phyloP scores from a whole-genome alignment of 2,329 filamentous ascomycete species.

The Polytolypa hystricis region DNA sequence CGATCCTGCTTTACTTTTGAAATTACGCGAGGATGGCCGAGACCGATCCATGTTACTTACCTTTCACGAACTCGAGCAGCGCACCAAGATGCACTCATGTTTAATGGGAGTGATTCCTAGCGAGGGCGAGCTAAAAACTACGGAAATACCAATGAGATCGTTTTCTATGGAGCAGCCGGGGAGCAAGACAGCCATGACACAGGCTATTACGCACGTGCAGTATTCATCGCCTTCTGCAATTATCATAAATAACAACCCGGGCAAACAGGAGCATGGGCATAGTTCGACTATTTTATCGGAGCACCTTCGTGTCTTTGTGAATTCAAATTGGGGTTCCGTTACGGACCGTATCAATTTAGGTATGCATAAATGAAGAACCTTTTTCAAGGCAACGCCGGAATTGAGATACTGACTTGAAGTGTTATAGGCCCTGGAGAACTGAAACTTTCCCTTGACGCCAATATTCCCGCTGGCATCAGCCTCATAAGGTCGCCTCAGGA shows the following conservation, averaged over 20 bases:
- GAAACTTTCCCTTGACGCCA: constrained; percentile 53
- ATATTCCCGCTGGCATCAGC: constrained; percentile 50
- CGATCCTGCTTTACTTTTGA: constrained; percentile 57
- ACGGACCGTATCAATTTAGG: constrained; percentile 74
- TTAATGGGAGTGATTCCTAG: constrained; percentile 61
- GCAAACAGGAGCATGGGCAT: constrained; percentile 43
- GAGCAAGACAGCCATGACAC: constrained; percentile 19
- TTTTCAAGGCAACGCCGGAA: neutral
- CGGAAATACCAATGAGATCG: constrained; percentile 55
- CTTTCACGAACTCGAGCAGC: constrained; percentile 62
- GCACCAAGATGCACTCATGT: constrained; percentile 59
- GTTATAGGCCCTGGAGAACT: constrained; percentile 59
- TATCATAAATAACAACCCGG: constrained; percentile 60
- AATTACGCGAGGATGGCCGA: constrained; percentile 54
- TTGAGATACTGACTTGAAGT: constrained; percentile 13
- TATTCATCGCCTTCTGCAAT: constrained; percentile 28
- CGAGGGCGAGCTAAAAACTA: constrained; percentile 57
- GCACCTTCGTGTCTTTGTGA: constrained; percentile 60
- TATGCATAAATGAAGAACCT: constrained; percentile 18
- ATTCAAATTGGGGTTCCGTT: constrained; percentile 64
- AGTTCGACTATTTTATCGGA: constrained; percentile 65
- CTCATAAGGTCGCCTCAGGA: constrained; percentile 62
- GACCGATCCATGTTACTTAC: constrained; percentile 65
- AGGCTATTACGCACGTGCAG: constrained; percentile 23
- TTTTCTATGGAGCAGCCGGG: constrained; percentile 49